Evolutionary conservation across 805 yeast genomes (phyloP).

Genomic region (Hanseniaspora pseudoguilliermondii): DNA sequence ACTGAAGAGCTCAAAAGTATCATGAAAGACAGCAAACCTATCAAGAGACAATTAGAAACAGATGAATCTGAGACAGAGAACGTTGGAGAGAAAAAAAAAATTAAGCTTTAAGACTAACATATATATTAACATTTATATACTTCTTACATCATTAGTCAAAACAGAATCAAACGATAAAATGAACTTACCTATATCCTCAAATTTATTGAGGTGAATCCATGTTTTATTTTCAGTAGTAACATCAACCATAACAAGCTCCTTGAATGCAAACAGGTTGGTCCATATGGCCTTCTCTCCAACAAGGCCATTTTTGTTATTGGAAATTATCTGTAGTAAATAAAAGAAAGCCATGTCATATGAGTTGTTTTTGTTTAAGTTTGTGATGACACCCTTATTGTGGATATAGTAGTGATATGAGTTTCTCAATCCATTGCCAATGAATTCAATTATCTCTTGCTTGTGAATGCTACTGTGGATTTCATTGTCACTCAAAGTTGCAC

Average conservation of each 20-base stretch:
- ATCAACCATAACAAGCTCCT: background rate
- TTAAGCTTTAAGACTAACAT: background rate
- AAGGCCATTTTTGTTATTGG: background rate
- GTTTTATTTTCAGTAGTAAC: background rate
- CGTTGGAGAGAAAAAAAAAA: background rate
- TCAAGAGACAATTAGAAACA: background rate
- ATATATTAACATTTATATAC: background rate
- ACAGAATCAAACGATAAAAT: background rate
- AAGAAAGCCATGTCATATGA: background rate
- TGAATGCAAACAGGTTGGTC: background rate
- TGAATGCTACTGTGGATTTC: background rate
- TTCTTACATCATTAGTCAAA: background rate
- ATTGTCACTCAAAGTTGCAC: background rate
- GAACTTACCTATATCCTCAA: background rate
- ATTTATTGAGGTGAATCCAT: background rate
- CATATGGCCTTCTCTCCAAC: background rate
- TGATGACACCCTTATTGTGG: background rate
- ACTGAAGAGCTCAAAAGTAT: background rate
- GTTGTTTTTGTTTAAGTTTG: background rate
- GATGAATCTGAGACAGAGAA: background rate
- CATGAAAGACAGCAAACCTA: background rate
- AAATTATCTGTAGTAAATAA: background rate
- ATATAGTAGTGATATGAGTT: conserved; percentile 8
- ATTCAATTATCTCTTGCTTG: background rate
- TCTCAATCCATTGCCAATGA: background rate